phyloP scores from a whole-genome alignment of 2,329 filamentous ascomycete genomes.

The Microcyclospora tardicrescens region DNA sequence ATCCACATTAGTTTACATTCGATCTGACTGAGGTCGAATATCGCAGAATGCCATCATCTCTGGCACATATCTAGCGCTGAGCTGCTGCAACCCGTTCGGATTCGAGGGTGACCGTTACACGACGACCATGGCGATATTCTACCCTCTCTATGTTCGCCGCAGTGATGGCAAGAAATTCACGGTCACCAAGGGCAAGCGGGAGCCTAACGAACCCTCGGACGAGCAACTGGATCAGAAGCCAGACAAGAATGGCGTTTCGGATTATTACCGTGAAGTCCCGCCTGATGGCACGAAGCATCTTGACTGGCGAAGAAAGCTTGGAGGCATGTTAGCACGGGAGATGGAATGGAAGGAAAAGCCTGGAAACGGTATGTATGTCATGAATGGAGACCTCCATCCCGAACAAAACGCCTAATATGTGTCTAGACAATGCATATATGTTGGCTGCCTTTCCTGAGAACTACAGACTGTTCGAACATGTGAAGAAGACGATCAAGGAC shows the following conservation, averaged over 20 bases:
- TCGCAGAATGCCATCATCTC: no score
- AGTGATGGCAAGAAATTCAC: constrained; percentile 38
- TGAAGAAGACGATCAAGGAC: constrained; percentile 37
- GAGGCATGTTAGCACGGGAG: constrained; percentile 43
- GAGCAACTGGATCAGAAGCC: constrained; percentile 40
- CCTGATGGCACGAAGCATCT: constrained; percentile 40
- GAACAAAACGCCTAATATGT: constrained; percentile 1
- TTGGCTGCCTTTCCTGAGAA: constrained; percentile 42
- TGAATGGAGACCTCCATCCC: constrained; percentile 1
- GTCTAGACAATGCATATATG: constrained; percentile 33
- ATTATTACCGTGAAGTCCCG: constrained; percentile 41
- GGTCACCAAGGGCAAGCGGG: constrained; percentile 38
- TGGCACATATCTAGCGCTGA: no score
- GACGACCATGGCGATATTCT: constrained; percentile 31
- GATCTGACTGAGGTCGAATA: no score
- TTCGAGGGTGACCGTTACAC: background rate
- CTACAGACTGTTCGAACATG: constrained; percentile 46
- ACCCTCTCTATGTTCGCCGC: constrained; percentile 33
- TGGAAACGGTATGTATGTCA: constrained; percentile 6
- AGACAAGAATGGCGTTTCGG: constrained; percentile 39
- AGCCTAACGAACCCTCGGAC: constrained; percentile 38
- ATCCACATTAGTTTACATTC: no score
- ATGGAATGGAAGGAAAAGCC: constrained; percentile 21
- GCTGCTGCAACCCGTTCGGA: no score
- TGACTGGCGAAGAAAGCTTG: constrained; percentile 47